Percentiles rank a stretch among this genome's conserved stretches.
Evolutionary conservation across 805 yeast species (phyloP).

Genomic region (Metschnikowia corniflorae): DNA sequence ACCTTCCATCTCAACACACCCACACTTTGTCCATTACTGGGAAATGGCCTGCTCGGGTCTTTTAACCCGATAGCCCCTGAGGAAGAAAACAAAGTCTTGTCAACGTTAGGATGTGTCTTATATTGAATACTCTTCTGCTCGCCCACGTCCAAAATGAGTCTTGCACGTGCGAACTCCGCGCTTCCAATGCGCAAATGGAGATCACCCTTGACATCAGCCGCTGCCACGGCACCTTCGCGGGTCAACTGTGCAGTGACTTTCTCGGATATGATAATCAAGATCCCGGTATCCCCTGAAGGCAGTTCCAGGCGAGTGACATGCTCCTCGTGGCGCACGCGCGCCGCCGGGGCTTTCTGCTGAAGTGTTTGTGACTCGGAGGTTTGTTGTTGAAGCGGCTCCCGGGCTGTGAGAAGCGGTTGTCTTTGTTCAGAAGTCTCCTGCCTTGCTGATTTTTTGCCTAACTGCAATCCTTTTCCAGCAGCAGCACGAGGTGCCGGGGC

Average conservation of each 20-base stretch:
- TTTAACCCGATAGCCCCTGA: constrained; percentile 64
- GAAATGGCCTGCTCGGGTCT: constrained; percentile 78
- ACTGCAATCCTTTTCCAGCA: constrained; percentile 70
- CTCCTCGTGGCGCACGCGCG: constrained; percentile 22
- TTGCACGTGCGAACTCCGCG: constrained; percentile 63
- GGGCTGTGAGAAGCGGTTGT: constrained; percentile 23
- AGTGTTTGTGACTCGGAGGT: not conserved
- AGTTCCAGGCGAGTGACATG: constrained; percentile 24
- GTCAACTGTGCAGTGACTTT: constrained; percentile 70
- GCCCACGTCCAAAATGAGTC: constrained; percentile 51
- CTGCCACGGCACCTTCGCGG: constrained; percentile 72
- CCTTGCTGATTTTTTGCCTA: constrained; percentile 52
- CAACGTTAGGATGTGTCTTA: constrained; percentile 96
- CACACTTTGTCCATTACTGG: constrained; percentile 83
- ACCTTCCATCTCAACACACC: constrained; percentile 94
- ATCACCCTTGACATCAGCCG: constrained; percentile 86
- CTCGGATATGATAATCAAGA: constrained; percentile 74
- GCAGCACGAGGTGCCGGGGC: constrained; percentile 10
- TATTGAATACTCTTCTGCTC: constrained; percentile 57
- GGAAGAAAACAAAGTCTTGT: constrained; percentile 62
- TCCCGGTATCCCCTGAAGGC: constrained; percentile 60
- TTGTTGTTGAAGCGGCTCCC: constrained; percentile 6
- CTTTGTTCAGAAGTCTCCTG: constrained; percentile 22
- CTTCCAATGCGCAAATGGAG: constrained; percentile 83
- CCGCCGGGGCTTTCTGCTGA: constrained; percentile 23